Percentiles rank a stretch among this genome's conserved stretches.
phyloP scores from a whole-genome alignment of 148 eudicot species.

The Rhododendron williamsianum region DNA sequence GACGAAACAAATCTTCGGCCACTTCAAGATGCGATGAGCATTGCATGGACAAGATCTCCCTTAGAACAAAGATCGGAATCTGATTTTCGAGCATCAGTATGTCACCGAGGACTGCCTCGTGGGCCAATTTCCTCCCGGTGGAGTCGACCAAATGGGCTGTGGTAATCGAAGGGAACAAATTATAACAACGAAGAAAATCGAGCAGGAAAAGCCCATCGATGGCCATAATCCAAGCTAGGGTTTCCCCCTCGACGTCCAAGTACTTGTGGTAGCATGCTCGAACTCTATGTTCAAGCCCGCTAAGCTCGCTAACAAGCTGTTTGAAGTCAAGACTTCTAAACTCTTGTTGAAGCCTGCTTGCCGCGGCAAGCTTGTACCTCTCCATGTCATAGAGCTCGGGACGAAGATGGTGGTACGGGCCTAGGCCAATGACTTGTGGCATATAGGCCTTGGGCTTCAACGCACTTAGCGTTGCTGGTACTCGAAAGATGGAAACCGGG shows the following conservation, averaged over 20 bases:
- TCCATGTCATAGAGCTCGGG: slow-evolving; percentile 31
- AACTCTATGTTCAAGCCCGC: slow-evolving; percentile 17
- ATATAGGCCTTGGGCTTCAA: slow-evolving; percentile 26
- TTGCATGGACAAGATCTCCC: slow-evolving; percentile 17
- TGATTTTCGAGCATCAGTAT: slow-evolving; percentile 63
- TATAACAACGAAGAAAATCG: slow-evolving; percentile 20
- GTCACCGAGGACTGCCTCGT: slow-evolving; percentile 40
- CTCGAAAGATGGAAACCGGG: slow-evolving; percentile 20
- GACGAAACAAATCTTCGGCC: slow-evolving; percentile 8
- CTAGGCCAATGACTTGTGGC: slow-evolving; percentile 32
- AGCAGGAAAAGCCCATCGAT: slow-evolving; percentile 57
- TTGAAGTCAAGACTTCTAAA: slow-evolving; percentile 20
- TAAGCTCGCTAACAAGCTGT: slow-evolving; percentile 20
- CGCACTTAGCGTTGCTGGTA: slow-evolving; percentile 14
- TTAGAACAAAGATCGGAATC: slow-evolving; percentile 35
- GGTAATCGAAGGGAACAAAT: background rate
- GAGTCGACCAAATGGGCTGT: slow-evolving; percentile 22
- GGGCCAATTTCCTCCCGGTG: slow-evolving; percentile 18
- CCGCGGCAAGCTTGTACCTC: slow-evolving; percentile 30
- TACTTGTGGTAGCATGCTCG: slow-evolving; percentile 52
- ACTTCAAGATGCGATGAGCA: background rate
- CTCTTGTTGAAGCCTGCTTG: slow-evolving; percentile 26
- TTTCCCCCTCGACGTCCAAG: slow-evolving; percentile 26
- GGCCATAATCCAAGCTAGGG: slow-evolving; percentile 54
- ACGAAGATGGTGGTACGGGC: slow-evolving; percentile 39